Conservation (phyloP, 2,329 filamentous ascomycete genomes). For the Onygenales sp. region DNA sequence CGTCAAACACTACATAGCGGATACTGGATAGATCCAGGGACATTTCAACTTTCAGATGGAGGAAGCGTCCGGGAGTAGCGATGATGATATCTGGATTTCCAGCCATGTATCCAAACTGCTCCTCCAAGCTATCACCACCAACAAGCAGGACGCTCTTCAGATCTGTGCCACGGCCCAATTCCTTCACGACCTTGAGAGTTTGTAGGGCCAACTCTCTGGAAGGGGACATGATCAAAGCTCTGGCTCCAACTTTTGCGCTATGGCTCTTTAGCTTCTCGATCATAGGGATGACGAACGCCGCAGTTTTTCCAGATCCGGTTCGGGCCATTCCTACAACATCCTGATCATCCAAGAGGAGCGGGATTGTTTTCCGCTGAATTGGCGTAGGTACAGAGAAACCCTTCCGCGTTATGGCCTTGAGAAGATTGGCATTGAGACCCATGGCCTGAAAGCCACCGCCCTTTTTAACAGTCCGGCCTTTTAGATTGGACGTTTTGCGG, state of each 20-base stretch:
- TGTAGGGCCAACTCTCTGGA: constrained; percentile 91
- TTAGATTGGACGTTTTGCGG: constrained; percentile 70
- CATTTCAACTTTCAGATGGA: constrained; percentile 98
- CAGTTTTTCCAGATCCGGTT: constrained; percentile 98
- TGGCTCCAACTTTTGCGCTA: constrained; percentile 73
- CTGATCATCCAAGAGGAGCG: constrained; percentile 75
- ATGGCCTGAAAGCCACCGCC: constrained; percentile 95
- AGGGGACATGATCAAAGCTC: constrained; percentile 81
- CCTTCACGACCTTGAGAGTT: constrained; percentile 92
- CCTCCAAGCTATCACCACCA: constrained; percentile 89
- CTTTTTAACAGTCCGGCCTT: constrained; percentile 83
- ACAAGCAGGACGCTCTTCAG: constrained; percentile 83
- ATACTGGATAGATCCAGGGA: constrained; percentile 80
- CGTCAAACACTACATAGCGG: constrained; percentile 92
- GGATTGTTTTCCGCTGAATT: constrained; percentile 95
- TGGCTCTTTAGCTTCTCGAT: constrained; percentile 86
- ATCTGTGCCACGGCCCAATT: constrained; percentile 82
- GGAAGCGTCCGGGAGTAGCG: constrained; percentile 88
- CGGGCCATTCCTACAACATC: constrained; percentile 99
- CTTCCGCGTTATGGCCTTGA: constrained; percentile 87
- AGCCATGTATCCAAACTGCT: constrained; percentile 88
- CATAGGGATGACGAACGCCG: constrained; percentile 97
- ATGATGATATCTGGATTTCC: constrained; percentile 96
- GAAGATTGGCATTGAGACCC: constrained; percentile 70
- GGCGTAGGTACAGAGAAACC: constrained; percentile 94